These are phyloP conservation scores for Pseudogymnoascus sp. DNA, from an alignment of 2,329 filamentous ascomycete species.

Conservation along the genomic window DNA sequence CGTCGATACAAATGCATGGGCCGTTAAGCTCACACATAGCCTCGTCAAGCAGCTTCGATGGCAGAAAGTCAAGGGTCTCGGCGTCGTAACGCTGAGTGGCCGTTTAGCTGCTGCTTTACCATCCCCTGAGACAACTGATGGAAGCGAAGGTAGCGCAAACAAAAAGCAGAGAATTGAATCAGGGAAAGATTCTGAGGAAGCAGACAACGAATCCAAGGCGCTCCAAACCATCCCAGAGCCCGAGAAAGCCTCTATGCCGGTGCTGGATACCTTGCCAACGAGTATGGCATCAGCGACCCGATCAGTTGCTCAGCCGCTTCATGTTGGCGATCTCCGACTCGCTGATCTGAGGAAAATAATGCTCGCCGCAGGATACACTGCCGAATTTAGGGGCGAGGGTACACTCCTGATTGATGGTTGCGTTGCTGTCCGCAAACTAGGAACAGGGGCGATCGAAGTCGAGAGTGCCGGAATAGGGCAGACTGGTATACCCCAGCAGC, in stretches of 20 bases:
- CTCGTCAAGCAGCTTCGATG: conserved; percentile 84
- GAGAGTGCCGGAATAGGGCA: conserved; percentile 59
- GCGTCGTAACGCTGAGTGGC: conserved; percentile 88
- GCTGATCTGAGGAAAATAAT: conserved; percentile 81
- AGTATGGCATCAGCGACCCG: conserved; percentile 63
- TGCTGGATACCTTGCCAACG: conserved; percentile 42
- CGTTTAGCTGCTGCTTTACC: conserved; percentile 45
- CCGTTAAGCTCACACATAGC: conserved; percentile 76
- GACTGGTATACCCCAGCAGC: conserved; percentile 35
- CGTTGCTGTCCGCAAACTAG: conserved; percentile 82
- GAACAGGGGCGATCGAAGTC: conserved; percentile 78
- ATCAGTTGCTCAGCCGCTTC: conserved; percentile 75
- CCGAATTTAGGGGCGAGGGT: conserved; percentile 90
- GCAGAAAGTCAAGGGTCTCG: conserved; percentile 85
- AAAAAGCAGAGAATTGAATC: conserved; percentile 38
- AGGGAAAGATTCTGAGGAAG: conserved; percentile 12
- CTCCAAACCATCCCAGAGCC: conserved; percentile 12
- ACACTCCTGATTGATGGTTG: conserved; percentile 81
- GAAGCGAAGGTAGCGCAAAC: conserved; percentile 32
- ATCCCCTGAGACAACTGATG: conserved; percentile 32
- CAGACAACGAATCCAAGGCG: conserved; percentile 14
- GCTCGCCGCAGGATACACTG: conserved; percentile 71
- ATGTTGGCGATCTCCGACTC: conserved; percentile 86
- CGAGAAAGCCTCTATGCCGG: conserved; percentile 16
- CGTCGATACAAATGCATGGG: conserved; percentile 96